phyloP scores from a whole-genome alignment of 1,284 basidiomycete species.

The Ganoderma sinense region DNA sequence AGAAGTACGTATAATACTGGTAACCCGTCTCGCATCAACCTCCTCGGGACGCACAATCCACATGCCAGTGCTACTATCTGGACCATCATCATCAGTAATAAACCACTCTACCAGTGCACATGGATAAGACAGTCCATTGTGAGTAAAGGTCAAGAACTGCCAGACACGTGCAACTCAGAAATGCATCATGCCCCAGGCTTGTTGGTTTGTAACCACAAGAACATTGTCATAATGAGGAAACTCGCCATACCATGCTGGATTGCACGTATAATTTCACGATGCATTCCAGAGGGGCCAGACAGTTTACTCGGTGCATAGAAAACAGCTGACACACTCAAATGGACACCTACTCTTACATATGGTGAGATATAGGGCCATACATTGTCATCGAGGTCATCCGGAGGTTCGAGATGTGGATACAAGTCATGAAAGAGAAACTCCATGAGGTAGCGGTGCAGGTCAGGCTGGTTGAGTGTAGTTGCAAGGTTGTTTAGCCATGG shows the following conservation, averaged over 20 bases:
- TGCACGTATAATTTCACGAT: conserved; percentile 16
- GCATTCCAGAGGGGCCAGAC: conserved; percentile 35
- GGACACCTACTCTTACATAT: no score
- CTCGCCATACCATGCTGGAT: conserved; percentile 22
- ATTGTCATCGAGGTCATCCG: no score
- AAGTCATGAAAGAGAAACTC: no score
- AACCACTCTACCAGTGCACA: conserved; percentile 37
- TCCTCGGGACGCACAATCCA: conserved; percentile 31
- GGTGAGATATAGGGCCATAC: no score
- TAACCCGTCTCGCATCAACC: background rate
- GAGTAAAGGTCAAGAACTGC: conserved; percentile 15
- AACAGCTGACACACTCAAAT: conserved; percentile 13
- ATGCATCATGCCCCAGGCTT: background rate
- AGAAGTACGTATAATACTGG: conserved; percentile 17
- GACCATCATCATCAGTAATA: conserved; percentile 11
- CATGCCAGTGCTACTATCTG: conserved; percentile 29
- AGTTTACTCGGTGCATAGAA: conserved; percentile 39
- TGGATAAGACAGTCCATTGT: conserved; percentile 10
- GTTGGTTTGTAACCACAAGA: conserved; percentile 11
- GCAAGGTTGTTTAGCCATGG: no score
- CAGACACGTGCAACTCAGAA: conserved; percentile 13
- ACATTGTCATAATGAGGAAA: conserved; percentile 25
- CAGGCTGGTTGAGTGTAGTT: no score
- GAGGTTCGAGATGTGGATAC: no score
- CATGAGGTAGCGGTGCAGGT: no score